Evolutionary conservation across 2,329 filamentous ascomycete species (phyloP).

Genomic region (Tolypocladium ophioglossoides): DNA sequence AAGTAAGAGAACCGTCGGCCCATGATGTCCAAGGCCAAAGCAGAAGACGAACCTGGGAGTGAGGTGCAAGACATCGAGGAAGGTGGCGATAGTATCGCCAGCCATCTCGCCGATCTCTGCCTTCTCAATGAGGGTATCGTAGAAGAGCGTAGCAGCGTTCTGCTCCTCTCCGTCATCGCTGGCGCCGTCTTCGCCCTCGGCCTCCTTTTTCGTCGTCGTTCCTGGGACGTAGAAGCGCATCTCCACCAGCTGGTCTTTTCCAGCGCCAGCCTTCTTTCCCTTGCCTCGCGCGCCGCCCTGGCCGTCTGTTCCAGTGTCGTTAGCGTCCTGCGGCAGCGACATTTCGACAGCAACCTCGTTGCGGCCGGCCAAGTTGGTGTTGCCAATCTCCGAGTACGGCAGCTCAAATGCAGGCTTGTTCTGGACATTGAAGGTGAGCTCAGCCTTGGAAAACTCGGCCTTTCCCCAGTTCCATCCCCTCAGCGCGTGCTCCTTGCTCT

Average conservation of each 20-base stretch:
- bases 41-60: constrained; percentile 61
- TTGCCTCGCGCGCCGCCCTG: constrained; percentile 62
- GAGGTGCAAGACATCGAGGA: constrained; percentile 91
- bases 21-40: background rate
- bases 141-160: constrained; percentile 94
- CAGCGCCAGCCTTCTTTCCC: constrained; percentile 82
- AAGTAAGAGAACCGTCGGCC: background rate
- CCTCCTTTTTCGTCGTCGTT: constrained; percentile 67
- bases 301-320: constrained; percentile 63
- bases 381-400: constrained; percentile 93
- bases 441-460: constrained; percentile 89
- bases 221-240: constrained; percentile 99
- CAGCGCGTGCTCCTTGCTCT: constrained; percentile 87
- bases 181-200: constrained; percentile 57
- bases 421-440: constrained; percentile 92
- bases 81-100: constrained; percentile 96
- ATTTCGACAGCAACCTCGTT: constrained; percentile 98
- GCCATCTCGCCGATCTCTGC: constrained; percentile 98
- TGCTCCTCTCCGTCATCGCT: constrained; percentile 61
- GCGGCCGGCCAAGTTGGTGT: constrained; percentile 94
- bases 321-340: constrained; percentile 60
- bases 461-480: constrained; percentile 99
- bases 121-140: constrained; percentile 96
- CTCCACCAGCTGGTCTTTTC: constrained; percentile 87
- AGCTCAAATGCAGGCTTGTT: constrained; percentile 95